Conservation (phyloP, 805 yeast species). For the Ogataea methylovora region DNA sequence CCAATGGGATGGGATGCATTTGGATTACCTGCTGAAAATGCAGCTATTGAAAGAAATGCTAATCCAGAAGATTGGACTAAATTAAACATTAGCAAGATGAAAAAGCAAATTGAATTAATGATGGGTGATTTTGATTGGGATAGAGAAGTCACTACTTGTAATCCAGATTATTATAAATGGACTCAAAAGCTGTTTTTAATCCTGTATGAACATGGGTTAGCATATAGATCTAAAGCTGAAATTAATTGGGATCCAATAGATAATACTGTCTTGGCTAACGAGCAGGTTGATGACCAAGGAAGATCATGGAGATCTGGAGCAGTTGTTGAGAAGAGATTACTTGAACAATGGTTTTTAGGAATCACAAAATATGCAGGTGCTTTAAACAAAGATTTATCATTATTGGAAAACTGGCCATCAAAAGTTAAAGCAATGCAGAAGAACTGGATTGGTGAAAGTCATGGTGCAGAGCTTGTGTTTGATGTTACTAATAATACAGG, state of each 20-base stretch:
- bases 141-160: constrained; percentile 77
- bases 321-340: constrained; percentile 67
- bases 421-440: constrained; percentile 86
- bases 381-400: constrained; percentile 54
- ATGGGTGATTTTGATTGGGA: constrained; percentile 92
- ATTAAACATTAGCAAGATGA: constrained; percentile 78
- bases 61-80: constrained; percentile 82
- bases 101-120: constrained; percentile 70
- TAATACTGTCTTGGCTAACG: constrained; percentile 90
- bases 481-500: constrained; percentile 16
- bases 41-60: constrained; percentile 81
- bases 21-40: constrained; percentile 97
- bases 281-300: constrained; percentile 90
- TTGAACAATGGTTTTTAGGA: constrained; percentile 92
- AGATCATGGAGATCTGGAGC: constrained; percentile 98
- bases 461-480: constrained; percentile 68
- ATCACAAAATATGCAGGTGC: constrained; percentile 76
- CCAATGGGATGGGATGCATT: constrained; percentile 99
- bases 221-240: constrained; percentile 79
- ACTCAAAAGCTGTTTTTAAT: constrained; percentile 81
- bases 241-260: constrained; percentile 99
- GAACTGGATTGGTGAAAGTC: constrained; percentile 89
- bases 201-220: constrained; percentile 68
- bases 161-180: constrained; percentile 84
- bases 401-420: constrained; percentile 73